These are phyloP conservation scores for Vitis amurensis DNA, from an alignment of 164 flowering plant genomes.

Conservation along the genomic window DNA sequence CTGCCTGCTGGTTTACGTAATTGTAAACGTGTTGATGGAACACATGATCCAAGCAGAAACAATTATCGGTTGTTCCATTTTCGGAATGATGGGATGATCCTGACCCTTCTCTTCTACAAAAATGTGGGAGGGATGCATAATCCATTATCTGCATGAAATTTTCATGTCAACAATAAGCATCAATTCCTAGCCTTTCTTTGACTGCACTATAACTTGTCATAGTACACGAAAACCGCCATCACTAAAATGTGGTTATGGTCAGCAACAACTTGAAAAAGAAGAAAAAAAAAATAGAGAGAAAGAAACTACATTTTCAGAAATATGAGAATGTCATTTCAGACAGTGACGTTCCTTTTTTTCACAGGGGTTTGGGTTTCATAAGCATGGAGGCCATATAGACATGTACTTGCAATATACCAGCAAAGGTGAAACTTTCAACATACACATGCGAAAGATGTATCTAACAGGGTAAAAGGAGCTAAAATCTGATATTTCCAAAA, in stretches of 20 bases:
- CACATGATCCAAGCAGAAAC: conserved; percentile 61
- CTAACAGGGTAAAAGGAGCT: too few species aligned
- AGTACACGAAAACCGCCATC: too few species aligned
- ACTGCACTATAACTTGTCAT: too few species aligned
- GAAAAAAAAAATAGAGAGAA: not conserved
- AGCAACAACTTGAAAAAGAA: too few species aligned
- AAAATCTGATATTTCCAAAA: not conserved
- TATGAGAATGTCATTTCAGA: not conserved
- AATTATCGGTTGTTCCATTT: conserved; percentile 35
- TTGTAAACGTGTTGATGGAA: conserved; percentile 61
- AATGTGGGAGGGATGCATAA: conserved; percentile 63
- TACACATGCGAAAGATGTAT: not conserved
- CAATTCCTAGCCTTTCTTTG: not conserved
- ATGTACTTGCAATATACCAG: not conserved
- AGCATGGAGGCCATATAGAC: too few species aligned
- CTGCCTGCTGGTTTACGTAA: conserved; percentile 47
- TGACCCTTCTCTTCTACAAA: conserved; percentile 66
- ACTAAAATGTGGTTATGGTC: too few species aligned
- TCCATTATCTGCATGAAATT: conserved; percentile 63
- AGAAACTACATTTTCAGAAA: not conserved
- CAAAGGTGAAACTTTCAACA: not conserved
- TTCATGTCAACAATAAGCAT: not conserved
- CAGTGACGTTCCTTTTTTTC: too few species aligned
- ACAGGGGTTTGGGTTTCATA: too few species aligned
- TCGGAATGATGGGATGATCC: conserved; percentile 46